Percentiles rank a stretch among this genome's conserved stretches.
Evolutionary conservation across 2,329 filamentous ascomycete genomes (phyloP).

Genomic region (Neofusicoccum cordaticola): DNA sequence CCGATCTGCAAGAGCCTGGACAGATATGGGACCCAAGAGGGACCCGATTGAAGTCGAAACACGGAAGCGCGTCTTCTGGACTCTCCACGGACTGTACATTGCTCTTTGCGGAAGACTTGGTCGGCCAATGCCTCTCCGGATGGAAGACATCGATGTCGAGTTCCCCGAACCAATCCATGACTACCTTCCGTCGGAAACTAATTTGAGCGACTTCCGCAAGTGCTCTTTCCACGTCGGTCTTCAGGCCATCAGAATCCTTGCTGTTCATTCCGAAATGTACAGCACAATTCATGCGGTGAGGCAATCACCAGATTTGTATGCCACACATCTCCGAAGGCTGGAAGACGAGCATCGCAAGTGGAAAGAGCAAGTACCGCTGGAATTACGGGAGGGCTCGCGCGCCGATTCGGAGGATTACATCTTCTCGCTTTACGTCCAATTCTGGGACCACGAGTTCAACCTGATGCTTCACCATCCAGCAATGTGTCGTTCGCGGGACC

Average conservation of each 20-base stretch:
- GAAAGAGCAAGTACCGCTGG: slow-evolving; percentile 61
- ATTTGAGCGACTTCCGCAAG: slow-evolving; percentile 43
- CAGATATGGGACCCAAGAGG: slow-evolving; percentile 39
- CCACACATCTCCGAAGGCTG: slow-evolving; percentile 60
- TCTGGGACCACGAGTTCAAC: slow-evolving; percentile 49
- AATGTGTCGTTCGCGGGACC: slow-evolving; percentile 50
- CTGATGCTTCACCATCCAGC: slow-evolving; percentile 54
- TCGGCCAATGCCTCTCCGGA: slow-evolving; percentile 69
- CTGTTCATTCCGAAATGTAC: slow-evolving; percentile 71
- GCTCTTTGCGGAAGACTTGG: slow-evolving; percentile 74
- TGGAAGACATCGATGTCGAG: slow-evolving; percentile 76
- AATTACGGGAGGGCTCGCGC: slow-evolving; percentile 51
- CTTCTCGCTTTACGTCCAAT: slow-evolving; percentile 49
- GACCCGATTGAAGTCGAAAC: slow-evolving; percentile 68
- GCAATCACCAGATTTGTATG: slow-evolving; percentile 61
- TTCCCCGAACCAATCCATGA: slow-evolving; percentile 71
- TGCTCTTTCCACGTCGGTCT: slow-evolving; percentile 69
- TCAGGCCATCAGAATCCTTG: slow-evolving; percentile 62
- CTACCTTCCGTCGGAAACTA: slow-evolving; percentile 58
- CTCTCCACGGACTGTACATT: slow-evolving; percentile 62
- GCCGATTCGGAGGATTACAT: slow-evolving; percentile 48
- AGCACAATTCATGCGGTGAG: slow-evolving; percentile 71
- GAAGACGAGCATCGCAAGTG: slow-evolving; percentile 64
- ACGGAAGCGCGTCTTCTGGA: slow-evolving; percentile 77
- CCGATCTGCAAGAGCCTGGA: slow-evolving; percentile 63